Conservation (phyloP, 2,329 filamentous ascomycete genomes). For the Didymosphaeria variabile region DNA sequence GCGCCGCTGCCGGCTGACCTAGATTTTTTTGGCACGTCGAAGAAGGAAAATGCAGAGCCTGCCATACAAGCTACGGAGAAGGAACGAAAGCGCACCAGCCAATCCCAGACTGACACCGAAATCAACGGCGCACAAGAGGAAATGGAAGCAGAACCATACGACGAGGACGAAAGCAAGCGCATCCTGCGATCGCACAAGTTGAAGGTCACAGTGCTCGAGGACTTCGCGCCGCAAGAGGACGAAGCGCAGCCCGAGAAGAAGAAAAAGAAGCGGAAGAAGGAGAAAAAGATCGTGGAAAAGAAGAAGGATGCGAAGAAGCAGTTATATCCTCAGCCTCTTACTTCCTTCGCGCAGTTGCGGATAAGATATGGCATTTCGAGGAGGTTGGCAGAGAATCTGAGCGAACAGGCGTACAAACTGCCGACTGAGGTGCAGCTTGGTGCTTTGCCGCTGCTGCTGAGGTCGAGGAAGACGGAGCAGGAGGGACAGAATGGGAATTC, state of each 20-base stretch:
- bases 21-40: slow-evolving; percentile 53
- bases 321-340: slow-evolving; percentile 81
- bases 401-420: slow-evolving; percentile 82
- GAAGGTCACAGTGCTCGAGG: slow-evolving; percentile 79
- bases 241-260: slow-evolving; percentile 60
- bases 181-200: slow-evolving; percentile 82
- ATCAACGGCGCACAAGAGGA: slow-evolving; percentile 10
- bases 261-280: slow-evolving; percentile 58
- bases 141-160: slow-evolving; percentile 52
- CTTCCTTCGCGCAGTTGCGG: slow-evolving; percentile 77
- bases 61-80: slow-evolving; percentile 18
- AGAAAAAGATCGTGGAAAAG: slow-evolving; percentile 47
- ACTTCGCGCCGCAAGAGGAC: slow-evolving; percentile 48
- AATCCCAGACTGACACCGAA: slow-evolving; percentile 12
- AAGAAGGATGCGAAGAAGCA: slow-evolving; percentile 65
- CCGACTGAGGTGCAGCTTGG: slow-evolving; percentile 96
- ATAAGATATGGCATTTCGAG: slow-evolving; percentile 76
- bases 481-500: slow-evolving; percentile 15
- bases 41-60: slow-evolving; percentile 19
- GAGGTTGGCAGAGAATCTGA: slow-evolving; percentile 79
- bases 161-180: slow-evolving; percentile 76
- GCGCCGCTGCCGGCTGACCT: slow-evolving; percentile 45
- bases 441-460: slow-evolving; percentile 79
- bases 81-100: slow-evolving; percentile 29
- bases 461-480: slow-evolving; percentile 45